These are phyloP conservation scores for Tubosaeta sp. DNA, from an alignment of 768 basidiomycete species.

Conservation along the genomic window DNA sequence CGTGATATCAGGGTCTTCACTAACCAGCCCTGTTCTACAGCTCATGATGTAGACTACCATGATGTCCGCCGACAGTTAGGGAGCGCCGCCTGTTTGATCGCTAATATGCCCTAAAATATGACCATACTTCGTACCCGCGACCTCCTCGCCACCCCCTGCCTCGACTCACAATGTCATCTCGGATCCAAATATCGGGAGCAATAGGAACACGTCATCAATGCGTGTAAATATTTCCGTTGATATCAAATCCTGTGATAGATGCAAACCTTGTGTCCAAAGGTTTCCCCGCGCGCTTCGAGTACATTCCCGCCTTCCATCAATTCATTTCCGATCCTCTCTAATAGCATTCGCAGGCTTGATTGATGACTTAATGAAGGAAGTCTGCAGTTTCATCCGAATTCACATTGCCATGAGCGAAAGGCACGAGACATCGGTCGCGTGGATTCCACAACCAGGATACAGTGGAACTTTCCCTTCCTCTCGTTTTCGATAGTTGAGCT, in stretches of 20 bases:
- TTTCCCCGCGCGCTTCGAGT: constrained; percentile 4
- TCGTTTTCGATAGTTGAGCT: constrained; percentile 7
- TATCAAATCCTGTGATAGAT: constrained; percentile 16
- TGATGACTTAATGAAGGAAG: constrained; percentile 2
- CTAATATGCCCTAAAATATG: constrained; percentile 26
- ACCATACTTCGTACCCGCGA: constrained; percentile 2
- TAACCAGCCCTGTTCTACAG: constrained; percentile 40
- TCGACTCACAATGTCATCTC: constrained; percentile 8
- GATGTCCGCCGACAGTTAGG: constrained; percentile 86
- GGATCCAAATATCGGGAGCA: constrained; percentile 7
- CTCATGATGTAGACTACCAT: constrained; percentile 97
- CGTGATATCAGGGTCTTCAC: not conserved
- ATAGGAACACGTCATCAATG: constrained; percentile 10
- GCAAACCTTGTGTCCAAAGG: constrained; percentile 2
- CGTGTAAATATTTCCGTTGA: constrained; percentile 15
- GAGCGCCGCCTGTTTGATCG: constrained; percentile 65
- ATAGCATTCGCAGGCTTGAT: constrained; percentile 8
- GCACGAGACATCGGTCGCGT: constrained; percentile 1
- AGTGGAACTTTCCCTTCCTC: not conserved
- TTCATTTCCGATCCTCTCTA: constrained; percentile 1
- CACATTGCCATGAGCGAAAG: constrained; percentile 10
- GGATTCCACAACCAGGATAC: constrained; percentile 8
- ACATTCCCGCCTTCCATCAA: constrained; percentile 8
- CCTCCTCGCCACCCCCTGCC: not conserved
- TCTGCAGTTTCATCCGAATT: not conserved